Evolutionary conservation across 306 rosid genomes (phyloP).

Genomic region (Spatholobus suberectus): DNA sequence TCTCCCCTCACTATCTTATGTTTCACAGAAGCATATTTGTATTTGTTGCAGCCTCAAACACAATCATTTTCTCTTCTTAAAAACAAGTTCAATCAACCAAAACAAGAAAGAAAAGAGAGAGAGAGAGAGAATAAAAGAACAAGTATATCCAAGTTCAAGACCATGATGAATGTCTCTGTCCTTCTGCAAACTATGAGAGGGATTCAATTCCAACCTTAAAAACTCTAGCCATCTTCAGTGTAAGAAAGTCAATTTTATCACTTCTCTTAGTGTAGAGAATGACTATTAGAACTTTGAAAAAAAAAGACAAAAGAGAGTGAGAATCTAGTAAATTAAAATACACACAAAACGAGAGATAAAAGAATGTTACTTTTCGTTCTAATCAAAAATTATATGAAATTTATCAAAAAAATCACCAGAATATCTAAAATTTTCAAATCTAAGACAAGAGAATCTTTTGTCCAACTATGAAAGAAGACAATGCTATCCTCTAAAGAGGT

Average conservation of each 20-base stretch:
- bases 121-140: background rate
- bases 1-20: background rate
- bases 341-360: background rate
- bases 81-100: background rate
- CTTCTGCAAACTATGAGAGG: slow-evolving; percentile 27
- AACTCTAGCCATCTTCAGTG: background rate
- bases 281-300: slow-evolving; percentile 23
- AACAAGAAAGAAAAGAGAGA: too few species aligned
- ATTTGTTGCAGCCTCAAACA: slow-evolving; percentile 20
- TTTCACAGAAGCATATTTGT: background rate
- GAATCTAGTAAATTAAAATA: slow-evolving; percentile 25
- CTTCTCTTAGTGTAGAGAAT: slow-evolving; percentile 7
- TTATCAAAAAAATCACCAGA: background rate
- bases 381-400: background rate
- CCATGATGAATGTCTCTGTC: background rate
- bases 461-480: slow-evolving; percentile 21
- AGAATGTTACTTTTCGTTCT: background rate
- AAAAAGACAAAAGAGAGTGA: slow-evolving; percentile 6
- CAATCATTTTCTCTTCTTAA: background rate
- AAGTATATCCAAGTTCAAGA: background rate
- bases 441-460: background rate
- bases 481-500: slow-evolving; percentile 20
- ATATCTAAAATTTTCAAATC: slow-evolving; percentile 6
- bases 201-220: slow-evolving; percentile 2
- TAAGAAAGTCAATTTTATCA: slow-evolving; percentile 34